These are phyloP conservation scores for Nitzschia putrida DNA, from an alignment of 108 stramenopile genomes.

Conservation along the genomic window DNA sequence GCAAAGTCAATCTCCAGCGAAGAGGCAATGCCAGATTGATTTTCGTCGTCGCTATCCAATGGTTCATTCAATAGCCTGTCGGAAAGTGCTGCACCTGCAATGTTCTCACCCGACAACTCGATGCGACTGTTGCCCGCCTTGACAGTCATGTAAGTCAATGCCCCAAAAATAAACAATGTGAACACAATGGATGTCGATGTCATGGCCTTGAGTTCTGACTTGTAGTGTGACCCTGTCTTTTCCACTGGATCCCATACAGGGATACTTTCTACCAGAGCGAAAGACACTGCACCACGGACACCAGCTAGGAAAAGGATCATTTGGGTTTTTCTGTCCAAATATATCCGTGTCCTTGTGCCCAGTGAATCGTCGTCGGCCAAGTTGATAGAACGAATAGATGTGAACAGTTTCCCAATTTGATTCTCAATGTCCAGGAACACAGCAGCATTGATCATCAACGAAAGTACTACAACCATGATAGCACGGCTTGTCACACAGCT, in stretches of 20 bases:
- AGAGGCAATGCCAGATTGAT: constrained; percentile 4
- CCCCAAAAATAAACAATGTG: constrained; percentile 80
- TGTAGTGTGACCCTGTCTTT: constrained; percentile 68
- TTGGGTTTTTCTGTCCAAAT: constrained; percentile 59
- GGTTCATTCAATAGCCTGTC: constrained; percentile 31
- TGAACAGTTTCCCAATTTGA: constrained; percentile 21
- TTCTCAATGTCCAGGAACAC: constrained; percentile 54
- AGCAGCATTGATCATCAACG: constrained; percentile 54
- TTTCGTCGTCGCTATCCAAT: constrained; percentile 29
- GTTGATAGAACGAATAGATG: constrained; percentile 20
- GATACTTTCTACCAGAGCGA: constrained; percentile 85
- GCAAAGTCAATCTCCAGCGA: constrained; percentile 29
- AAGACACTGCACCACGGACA: constrained; percentile 86
- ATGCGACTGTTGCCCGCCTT: constrained; percentile 6
- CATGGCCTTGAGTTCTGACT: constrained; percentile 80
- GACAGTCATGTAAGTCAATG: constrained; percentile 65
- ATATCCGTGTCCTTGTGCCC: constrained; percentile 14
- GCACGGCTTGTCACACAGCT: constrained; percentile 68
- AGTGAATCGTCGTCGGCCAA: constrained; percentile 34
- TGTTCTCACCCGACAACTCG: background rate
- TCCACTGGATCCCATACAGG: constrained; percentile 80
- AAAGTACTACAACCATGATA: constrained; percentile 67
- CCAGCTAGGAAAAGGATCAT: constrained; percentile 78
- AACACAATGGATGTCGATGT: constrained; percentile 83
- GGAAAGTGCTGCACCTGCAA: constrained; percentile 14